phyloP scores from a whole-genome alignment of 2,329 filamentous ascomycete genomes.

The Scleromitrula shiraiana region DNA sequence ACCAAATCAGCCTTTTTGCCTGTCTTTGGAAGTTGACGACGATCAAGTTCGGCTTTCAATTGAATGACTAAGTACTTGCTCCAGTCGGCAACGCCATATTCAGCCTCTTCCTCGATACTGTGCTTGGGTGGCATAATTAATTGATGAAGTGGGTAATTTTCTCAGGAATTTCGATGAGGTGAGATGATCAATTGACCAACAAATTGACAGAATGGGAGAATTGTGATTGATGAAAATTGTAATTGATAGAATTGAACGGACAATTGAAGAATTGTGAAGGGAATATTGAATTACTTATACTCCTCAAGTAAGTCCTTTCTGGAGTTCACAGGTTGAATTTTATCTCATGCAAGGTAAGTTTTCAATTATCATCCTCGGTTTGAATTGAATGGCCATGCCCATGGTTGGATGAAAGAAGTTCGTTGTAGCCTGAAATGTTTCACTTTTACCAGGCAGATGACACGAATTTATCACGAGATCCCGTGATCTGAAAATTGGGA shows the following conservation, averaged over 20 bases:
- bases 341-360: background rate
- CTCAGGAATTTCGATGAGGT: background rate
- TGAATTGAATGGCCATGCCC: no score
- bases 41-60: slow-evolving; percentile 65
- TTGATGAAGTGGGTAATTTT: background rate
- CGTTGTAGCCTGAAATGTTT: background rate
- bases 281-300: slow-evolving; percentile 3
- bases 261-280: background rate
- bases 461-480: background rate
- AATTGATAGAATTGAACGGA: background rate
- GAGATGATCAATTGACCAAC: background rate
- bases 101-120: background rate
- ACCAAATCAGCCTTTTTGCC: slow-evolving; percentile 65
- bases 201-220: background rate
- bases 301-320: background rate
- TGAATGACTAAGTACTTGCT: slow-evolving; percentile 58
- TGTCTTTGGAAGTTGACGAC: slow-evolving; percentile 54
- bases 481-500: no score
- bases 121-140: slow-evolving; percentile 6
- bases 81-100: slow-evolving; percentile 36
- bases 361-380: no score
- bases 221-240: background rate
- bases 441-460: slow-evolving; percentile 8
- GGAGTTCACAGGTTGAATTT: no score
- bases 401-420: background rate